Base-by-base conservation (phyloP, 2,329 filamentous ascomycete species). In the Fusarium euwallaceae region DNA sequence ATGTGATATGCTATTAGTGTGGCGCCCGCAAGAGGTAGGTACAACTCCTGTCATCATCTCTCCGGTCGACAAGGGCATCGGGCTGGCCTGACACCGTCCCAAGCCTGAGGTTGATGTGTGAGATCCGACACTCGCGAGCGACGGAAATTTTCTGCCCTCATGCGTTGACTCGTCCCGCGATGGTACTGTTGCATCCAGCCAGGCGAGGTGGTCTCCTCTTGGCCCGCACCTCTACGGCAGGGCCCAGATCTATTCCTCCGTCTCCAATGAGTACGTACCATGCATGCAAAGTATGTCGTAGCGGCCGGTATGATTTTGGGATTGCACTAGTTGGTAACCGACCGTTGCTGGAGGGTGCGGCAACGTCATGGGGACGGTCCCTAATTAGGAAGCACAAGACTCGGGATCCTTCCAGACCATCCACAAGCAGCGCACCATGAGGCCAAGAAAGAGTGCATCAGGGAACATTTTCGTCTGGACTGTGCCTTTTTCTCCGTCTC, bases 141-240 rank as follows among this genome's bases (percentile, higher is more conserved):
- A 67, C 69, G 74, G 70, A 73, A 76, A 77, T 75, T 76, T 66
- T 73, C 53, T 74, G 56, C 60, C 62, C 74, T 69, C 77, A 78
- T 80, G 77, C 64, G 70, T 75, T 60, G 76, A 74, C 72, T 76
- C 67, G 61, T 74, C 78, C 75, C 77, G 76, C 78, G 78, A 81
- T 80, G 79, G 67, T 72, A 81, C 76, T 72, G 79, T 82, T 70
- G 68, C 79, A 81, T 76, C 71, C 70, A 51, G 68, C 65, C 63
- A 72, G 69, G 68, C 68, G 70, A 78, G 74, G 73, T 77, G 66
- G 63, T 58, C 58, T 70, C 56, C 24, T 66, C 72, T 71, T 69
- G 67, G 59, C 66, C 64, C 67, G 59, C 51, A 53, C 61, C 58
- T 66, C 51, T 63, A 59, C 53, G 64, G 60, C 63, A 75, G 70